Evolutionary conservation across 2,329 filamentous ascomycete genomes (phyloP).

Genomic region (Diaporthe citri): DNA sequence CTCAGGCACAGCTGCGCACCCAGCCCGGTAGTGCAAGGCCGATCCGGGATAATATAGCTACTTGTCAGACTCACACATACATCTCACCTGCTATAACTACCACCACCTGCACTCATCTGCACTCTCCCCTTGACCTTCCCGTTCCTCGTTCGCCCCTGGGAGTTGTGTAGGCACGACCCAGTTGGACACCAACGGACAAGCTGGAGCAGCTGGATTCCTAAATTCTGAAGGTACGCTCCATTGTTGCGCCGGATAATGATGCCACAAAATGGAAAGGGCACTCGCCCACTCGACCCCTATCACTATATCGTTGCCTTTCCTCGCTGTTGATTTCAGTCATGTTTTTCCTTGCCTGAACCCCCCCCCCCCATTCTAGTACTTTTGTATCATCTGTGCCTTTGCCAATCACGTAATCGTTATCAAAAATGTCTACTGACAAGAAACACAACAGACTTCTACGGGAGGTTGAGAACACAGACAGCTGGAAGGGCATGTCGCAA

Average conservation of each 20-base stretch:
- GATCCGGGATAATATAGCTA: slow-evolving; percentile 8
- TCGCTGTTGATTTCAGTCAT: neutral
- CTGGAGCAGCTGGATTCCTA: slow-evolving; percentile 39
- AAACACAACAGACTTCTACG: slow-evolving; percentile 3
- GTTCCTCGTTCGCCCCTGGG: slow-evolving; percentile 6
- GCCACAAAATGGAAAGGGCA: neutral
- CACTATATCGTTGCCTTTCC: neutral
- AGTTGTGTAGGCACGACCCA: slow-evolving; percentile 30
- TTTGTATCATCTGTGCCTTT: neutral
- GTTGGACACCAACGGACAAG: slow-evolving; percentile 26
- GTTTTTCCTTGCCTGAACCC: neutral
- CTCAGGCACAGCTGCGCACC: slow-evolving; percentile 9
- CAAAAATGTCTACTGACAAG: neutral
- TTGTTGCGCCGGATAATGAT: slow-evolving; percentile 30
- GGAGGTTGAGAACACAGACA: slow-evolving; percentile 38
- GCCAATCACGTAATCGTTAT: neutral
- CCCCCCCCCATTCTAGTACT: neutral
- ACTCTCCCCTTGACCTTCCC: slow-evolving; percentile 15
- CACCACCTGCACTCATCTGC: slow-evolving; percentile 2
- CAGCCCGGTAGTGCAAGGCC: slow-evolving; percentile 14
- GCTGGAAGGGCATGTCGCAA: slow-evolving; percentile 37
- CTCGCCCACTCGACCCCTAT: neutral
- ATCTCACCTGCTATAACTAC: neutral
- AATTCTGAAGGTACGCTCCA: slow-evolving; percentile 39
- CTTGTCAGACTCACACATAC: neutral